Evolutionary conservation across 306 rosid genomes (phyloP), one percentile per base, ranked within the genome.

Genomic region (barrel medic (Medicago truncatula)): DNA sequence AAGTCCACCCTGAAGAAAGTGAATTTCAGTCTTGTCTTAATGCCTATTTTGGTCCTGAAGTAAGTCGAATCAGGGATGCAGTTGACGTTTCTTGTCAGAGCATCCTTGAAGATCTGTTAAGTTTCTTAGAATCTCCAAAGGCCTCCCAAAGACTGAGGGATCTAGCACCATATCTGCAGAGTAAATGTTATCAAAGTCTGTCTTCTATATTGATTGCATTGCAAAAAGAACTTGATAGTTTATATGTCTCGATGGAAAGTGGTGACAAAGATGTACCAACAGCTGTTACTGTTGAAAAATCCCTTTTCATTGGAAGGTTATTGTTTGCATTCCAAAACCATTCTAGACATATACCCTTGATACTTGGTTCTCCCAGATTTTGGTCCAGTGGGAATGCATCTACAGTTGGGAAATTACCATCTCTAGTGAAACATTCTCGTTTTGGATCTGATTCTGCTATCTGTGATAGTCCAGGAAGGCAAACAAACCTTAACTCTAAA

Each of bases 41-140:
- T 81, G 91, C 90, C 56, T 92, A 89, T 88, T 87, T 95, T 69
- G 97, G 99, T 66, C 84, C 90, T 36, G 92, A 92, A 86, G 96
- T 90, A 62, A 85, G 97, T 71, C 79, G 80, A 67, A 88, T 95
- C 64, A 88, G 97, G 84, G 97, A 95, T 83, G 90, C 82, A 18
- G 90, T 89, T 71, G 99, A 92, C 68, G 84, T 75, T 71, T 84
- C 92, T 73, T 95, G 96, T 82, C 89, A 74, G 86, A 84, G 85
- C 73, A 84, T 90, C 74, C 96, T 95, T 67, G 88, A 87, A 81
- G 99, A 95, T 76, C 80, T 95, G 9, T 80, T 95, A 58, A 78
- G 89, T 77, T 95, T 95, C 96, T 83, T 95, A 73, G 98, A 95
- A 70, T 95, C 99, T 69, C 99, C 96, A 0, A 92, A 90, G 90